Conservation (phyloP, 2,329 filamentous ascomycete species). For the Fusarium azukiicola region DNA sequence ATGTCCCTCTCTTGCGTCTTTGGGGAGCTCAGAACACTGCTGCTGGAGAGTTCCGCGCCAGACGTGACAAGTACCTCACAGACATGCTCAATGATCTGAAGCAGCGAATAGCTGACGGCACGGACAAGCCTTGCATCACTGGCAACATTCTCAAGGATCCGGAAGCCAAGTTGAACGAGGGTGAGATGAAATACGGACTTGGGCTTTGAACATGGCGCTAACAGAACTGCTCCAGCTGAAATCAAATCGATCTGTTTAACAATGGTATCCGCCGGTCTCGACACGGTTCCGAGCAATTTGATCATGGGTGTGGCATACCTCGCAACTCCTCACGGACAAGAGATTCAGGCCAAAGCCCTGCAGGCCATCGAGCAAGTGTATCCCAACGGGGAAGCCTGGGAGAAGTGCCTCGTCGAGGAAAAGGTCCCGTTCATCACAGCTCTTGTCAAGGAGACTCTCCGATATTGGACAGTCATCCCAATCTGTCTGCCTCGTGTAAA, state of each 20-base stretch:
- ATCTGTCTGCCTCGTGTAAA: constrained; percentile 87
- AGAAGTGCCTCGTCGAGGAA: constrained; percentile 85
- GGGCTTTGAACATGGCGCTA: accelerated
- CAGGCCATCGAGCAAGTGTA: constrained; percentile 86
- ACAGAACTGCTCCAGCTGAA: constrained; percentile 75
- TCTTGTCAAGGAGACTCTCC: constrained; percentile 88
- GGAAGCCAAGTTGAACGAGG: constrained; percentile 65
- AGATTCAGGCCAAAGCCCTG: constrained; percentile 85
- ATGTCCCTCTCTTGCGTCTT: constrained; percentile 87
- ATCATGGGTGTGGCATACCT: constrained; percentile 91
- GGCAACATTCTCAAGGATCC: constrained; percentile 77
- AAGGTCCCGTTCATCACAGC: constrained; percentile 89
- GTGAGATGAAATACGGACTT: constrained; percentile 37
- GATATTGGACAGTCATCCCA: constrained; percentile 90
- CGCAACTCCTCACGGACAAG: constrained; percentile 83
- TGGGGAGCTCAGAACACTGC: constrained; percentile 80
- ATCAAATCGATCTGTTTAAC: constrained; percentile 90
- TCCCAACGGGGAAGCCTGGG: constrained; percentile 88
- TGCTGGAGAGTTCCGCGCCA: constrained; percentile 82
- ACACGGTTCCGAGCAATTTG: constrained; percentile 90
- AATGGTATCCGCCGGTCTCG: constrained; percentile 90
- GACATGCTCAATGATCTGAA: constrained; percentile 82
- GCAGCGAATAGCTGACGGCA: constrained; percentile 62
- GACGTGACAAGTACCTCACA: constrained; percentile 84
- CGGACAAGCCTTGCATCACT: constrained; percentile 66